These are phyloP conservation scores for sunflower (Helianthus annuus) DNA, from an alignment of 129 eudicot species.

Conservation along the genomic window DNA sequence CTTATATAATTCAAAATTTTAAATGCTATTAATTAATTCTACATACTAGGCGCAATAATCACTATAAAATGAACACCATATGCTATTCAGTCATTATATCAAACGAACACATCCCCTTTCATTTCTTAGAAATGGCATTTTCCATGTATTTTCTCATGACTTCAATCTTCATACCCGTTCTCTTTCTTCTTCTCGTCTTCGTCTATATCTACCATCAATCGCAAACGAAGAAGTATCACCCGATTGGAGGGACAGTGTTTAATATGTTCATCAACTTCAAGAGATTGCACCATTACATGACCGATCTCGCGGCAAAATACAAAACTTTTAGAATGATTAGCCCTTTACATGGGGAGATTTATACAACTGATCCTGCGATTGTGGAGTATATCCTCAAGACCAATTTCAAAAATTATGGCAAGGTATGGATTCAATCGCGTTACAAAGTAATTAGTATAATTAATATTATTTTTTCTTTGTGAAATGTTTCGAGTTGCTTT, in stretches of 20 bases:
- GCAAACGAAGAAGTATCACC: conserved; percentile 19
- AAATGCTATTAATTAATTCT: too few relatives aligned
- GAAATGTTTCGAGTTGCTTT: too few relatives aligned
- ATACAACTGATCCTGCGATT: conserved; percentile 50
- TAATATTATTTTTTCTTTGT: too few relatives aligned
- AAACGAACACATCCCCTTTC: too few relatives aligned
- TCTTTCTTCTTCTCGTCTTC: background rate
- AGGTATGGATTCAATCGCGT: background rate
- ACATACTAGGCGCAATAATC: too few relatives aligned
- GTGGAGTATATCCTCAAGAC: conserved; percentile 68
- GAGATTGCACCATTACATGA: conserved; percentile 60
- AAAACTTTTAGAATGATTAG: conserved; percentile 49
- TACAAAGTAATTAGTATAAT: too few relatives aligned
- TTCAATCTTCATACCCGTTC: too few relatives aligned
- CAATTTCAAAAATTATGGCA: conserved; percentile 51
- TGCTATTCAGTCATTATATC: too few relatives aligned
- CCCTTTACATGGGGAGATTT: conserved; percentile 47
- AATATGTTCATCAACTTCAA: conserved; percentile 44
- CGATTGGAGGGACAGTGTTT: conserved; percentile 40
- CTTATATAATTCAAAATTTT: too few relatives aligned
- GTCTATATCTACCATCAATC: background rate
- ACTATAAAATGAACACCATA: too few relatives aligned
- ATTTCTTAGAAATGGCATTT: too few relatives aligned
- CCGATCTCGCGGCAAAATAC: conserved; percentile 45
- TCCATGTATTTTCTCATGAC: too few relatives aligned